Base-by-base conservation (phyloP, 2,329 filamentous ascomycete genomes). In the Lasiodiplodia gonubiensis region DNA sequence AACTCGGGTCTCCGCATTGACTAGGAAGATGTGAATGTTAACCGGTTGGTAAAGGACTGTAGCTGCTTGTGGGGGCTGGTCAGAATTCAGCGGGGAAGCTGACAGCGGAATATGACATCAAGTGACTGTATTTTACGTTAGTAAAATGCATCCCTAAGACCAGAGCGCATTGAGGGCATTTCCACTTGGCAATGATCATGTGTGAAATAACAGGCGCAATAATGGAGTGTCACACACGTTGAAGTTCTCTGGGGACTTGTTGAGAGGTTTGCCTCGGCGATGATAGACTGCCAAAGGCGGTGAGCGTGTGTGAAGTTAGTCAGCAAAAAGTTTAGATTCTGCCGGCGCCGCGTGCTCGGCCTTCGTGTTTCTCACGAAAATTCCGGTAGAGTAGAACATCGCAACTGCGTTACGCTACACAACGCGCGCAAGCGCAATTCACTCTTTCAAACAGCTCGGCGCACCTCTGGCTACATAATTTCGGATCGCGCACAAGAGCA, bases 301-400 rank as follows among this genome's bases (percentile, higher is more conserved):
- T 30, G 51, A 30, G 30, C 21, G 33, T 14, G 33, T 25, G 12
- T 16, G n/a, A 1, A 0, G 10, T 57, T 57, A 39, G 35, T 57
- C 53, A 42, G 53, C 21, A 54, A 35, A 54, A 54, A 54, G 30
- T 18, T 37, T 25, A 4, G 33, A 57, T 57, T 57, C 53, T 57
- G 53, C 53, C 53, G 53, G 18, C 12, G 37, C 16, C 2, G 39
- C 16, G 16, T 2, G 5, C 18, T 11, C 35, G 21, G n/a, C 18
- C 30, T 33, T 33, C 11, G 23, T 39, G 21, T 21, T 4, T 21
- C 23, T n/a, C 16, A 42, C 46, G 49, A 18, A 25, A 60, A 59
- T 4, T 27, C 35, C 35, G 21, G 25, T n/a, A 37, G 37, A 14
- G 16, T 27, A 14, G 14, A 14, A 21, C 33, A 39, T 7, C 6